These are phyloP conservation scores for Citrus glauca DNA, from an alignment of 345 rosid species.

Conservation along the genomic window DNA sequence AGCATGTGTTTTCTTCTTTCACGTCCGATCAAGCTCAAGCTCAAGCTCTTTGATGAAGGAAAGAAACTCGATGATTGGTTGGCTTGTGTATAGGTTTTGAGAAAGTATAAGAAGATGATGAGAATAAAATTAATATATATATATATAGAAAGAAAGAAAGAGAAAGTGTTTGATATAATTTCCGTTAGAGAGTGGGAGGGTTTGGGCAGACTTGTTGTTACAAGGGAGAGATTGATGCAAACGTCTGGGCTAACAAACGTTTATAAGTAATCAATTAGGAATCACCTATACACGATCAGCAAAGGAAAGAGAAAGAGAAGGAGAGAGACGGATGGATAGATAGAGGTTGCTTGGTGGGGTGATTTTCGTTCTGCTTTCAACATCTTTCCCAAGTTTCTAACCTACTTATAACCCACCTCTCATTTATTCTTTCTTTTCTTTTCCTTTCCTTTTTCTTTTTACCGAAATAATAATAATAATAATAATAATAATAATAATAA, in stretches of 20 bases:
- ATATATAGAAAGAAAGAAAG: background rate
- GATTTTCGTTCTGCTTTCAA: conserved; percentile 74
- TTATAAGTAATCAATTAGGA: conserved; percentile 42
- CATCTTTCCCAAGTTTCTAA: conserved; percentile 57
- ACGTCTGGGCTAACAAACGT: conserved; percentile 70
- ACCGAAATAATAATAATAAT: too few relatives aligned
- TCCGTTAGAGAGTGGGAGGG: conserved; percentile 58
- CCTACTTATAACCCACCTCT: conserved; percentile 56
- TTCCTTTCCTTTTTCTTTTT: background rate
- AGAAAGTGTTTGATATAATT: conserved; percentile 1
- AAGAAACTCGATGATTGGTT: background rate
- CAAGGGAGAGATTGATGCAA: conserved; percentile 47
- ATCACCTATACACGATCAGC: background rate
- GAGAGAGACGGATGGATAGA: too few relatives aligned
- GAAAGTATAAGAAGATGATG: too few relatives aligned
- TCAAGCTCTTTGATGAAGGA: background rate
- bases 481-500: too few relatives aligned
- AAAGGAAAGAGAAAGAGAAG: background rate
- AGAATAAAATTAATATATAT: too few relatives aligned
- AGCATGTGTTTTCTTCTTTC: background rate
- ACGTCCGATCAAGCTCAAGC: background rate
- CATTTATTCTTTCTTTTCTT: background rate
- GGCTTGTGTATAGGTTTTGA: background rate
- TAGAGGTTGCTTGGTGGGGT: conserved; percentile 65
- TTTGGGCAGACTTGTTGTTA: conserved; percentile 43